Evolutionary conservation across 208 protist genomes (phyloP).

Genomic region (Perkinsela sp.): DNA sequence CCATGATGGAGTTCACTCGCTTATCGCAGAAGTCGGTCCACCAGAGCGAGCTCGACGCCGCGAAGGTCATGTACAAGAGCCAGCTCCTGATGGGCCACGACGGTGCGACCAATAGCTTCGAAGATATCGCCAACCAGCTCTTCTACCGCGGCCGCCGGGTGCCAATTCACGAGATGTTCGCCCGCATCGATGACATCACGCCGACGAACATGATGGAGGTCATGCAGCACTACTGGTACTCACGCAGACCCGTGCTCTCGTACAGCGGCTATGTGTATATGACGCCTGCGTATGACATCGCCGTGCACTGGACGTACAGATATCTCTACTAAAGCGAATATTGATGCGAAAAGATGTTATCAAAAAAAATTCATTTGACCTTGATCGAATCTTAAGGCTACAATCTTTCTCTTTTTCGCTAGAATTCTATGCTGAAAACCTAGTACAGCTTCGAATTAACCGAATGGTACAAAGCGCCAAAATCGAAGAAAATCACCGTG

Average conservation of each 20-base stretch:
- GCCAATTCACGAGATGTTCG: conserved; percentile 59
- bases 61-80: conserved; percentile 57
- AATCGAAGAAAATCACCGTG: no score
- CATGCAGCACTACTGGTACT: conserved; percentile 65
- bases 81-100: conserved; percentile 65
- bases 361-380: no score
- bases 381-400: no score
- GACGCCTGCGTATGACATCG: conserved; percentile 54
- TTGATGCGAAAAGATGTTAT: no score
- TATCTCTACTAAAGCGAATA: conserved; percentile 49
- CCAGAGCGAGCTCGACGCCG: conserved; percentile 40
- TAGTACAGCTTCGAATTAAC: no score
- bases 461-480: no score
- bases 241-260: conserved; percentile 46
- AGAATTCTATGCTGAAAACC: no score
- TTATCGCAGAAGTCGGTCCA: conserved; percentile 50
- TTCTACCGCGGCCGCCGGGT: conserved; percentile 43
- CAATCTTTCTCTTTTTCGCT: no score
- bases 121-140: conserved; percentile 54
- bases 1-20: conserved; percentile 49
- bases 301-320: conserved; percentile 60
- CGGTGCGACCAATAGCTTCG: conserved; percentile 36
- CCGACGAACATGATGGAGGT: conserved; percentile 46
- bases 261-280: conserved; percentile 41
- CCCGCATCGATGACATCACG: conserved; percentile 59